Conservation (phyloP, 2,329 filamentous ascomycete species). For the Helotiales sp. region DNA sequence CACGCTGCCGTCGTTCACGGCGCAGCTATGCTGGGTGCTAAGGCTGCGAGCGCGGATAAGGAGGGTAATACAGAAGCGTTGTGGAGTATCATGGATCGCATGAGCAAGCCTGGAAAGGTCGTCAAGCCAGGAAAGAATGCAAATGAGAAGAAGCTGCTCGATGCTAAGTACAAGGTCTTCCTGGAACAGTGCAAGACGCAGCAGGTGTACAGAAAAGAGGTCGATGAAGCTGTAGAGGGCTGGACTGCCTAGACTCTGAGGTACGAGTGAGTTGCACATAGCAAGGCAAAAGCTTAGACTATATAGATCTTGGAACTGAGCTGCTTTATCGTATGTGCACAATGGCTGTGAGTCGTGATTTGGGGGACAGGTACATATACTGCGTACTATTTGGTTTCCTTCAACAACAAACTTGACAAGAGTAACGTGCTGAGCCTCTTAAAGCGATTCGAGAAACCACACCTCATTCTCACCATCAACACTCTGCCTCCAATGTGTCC, state of each 20-base stretch:
- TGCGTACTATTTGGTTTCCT: no score
- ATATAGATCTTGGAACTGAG: neutral
- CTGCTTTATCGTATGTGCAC: no score
- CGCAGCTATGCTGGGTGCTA: slow-evolving; percentile 97
- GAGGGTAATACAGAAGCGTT: slow-evolving; percentile 82
- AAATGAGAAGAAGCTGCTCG: slow-evolving; percentile 77
- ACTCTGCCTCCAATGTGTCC: no score
- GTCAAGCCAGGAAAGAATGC: slow-evolving; percentile 75
- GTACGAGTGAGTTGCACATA: neutral
- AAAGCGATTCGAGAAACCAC: no score
- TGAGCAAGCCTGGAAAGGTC: slow-evolving; percentile 90
- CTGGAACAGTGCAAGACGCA: slow-evolving; percentile 89
- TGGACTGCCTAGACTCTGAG: slow-evolving; percentile 45
- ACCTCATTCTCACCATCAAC: no score
- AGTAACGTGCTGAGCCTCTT: no score
- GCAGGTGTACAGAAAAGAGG: slow-evolving; percentile 76
- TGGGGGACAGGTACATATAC: no score
- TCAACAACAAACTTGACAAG: no score
- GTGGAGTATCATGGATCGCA: slow-evolving; percentile 97
- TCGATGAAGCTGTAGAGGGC: slow-evolving; percentile 65
- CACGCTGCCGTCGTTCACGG: slow-evolving; percentile 96
- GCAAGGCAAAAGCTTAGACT: neutral
- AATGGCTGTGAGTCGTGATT: no score
- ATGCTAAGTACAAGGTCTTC: slow-evolving; percentile 95
- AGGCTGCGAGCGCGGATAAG: slow-evolving; percentile 84